Evolutionary conservation across 208 protist genomes (phyloP).

Genomic region (Acanthamoeba castellanii): DNA sequence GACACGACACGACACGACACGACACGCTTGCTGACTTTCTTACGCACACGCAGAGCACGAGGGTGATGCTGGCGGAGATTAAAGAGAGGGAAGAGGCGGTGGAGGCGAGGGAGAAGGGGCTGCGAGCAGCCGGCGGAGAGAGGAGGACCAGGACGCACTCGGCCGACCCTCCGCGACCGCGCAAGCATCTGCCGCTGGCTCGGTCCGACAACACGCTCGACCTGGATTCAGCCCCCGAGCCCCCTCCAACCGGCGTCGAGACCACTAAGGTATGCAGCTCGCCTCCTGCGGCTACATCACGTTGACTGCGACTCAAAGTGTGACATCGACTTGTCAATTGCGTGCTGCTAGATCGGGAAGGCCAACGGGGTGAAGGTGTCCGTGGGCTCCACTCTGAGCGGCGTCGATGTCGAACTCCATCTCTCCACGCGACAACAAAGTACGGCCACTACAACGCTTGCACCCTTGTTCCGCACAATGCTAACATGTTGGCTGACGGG

Average conservation of each 20-base stretch:
- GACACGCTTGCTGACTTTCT: no score
- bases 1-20: no score
- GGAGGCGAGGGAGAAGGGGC: background rate
- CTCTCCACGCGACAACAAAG: background rate
- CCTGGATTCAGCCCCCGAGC: no score
- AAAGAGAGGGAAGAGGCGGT: conserved; percentile 9
- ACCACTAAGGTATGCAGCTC: no score
- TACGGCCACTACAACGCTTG: background rate
- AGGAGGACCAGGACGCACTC: background rate
- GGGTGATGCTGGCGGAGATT: background rate
- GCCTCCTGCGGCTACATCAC: no score
- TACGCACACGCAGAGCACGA: background rate
- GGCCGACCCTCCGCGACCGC: background rate
- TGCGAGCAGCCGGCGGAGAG: background rate
- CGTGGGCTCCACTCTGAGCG: background rate
- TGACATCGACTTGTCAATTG: no score
- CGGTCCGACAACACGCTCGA: no score
- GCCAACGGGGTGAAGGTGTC: background rate
- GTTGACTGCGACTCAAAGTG: background rate
- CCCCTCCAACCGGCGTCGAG: no score
- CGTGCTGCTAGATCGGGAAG: background rate
- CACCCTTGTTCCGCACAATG: no score
- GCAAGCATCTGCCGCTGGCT: no score
- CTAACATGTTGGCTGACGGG: background rate
- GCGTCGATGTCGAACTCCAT: background rate